phyloP scores from a whole-genome alignment of 2,329 filamentous ascomycete species.

The Epichloe bromicola region DNA sequence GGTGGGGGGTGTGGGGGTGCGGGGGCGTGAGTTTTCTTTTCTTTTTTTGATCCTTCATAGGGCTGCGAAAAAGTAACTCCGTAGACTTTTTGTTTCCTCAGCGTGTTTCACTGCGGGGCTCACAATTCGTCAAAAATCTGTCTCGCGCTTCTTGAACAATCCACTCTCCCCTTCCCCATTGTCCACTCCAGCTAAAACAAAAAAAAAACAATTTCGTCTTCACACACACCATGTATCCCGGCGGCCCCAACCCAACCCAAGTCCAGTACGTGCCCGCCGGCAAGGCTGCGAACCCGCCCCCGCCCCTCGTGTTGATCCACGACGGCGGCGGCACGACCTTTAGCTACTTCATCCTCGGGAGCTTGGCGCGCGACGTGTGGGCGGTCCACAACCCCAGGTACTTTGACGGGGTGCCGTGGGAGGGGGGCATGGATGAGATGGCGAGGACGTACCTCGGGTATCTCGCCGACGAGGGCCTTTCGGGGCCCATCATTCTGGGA shows the following conservation, averaged over 20 bases:
- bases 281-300: conserved; percentile 8
- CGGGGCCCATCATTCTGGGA: conserved; percentile 15
- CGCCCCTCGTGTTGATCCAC: conserved; percentile 17
- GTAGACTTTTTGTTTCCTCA: no score
- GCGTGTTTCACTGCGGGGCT: no score
- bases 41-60: no score
- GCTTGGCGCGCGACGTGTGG: conserved; percentile 17
- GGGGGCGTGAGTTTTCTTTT: no score
- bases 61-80: no score
- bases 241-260: conserved; percentile 14
- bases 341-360: conserved; percentile 16
- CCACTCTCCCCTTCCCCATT: no score
- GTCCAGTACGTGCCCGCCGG: conserved; percentile 10
- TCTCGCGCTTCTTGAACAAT: no score
- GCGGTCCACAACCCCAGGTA: conserved; percentile 18
- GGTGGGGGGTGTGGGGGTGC: no score
- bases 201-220: no score
- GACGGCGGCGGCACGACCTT: conserved; percentile 20
- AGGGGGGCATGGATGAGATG: conserved; percentile 18
- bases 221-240: conserved; percentile 8
- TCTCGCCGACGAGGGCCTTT: conserved; percentile 13
- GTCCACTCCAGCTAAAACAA: not conserved
- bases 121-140: no score
- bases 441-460: conserved; percentile 14
- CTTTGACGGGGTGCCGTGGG: conserved; percentile 12